Conservation (phyloP, 768 basidiomycete species). For the Lepiota brunneoincarnata region DNA sequence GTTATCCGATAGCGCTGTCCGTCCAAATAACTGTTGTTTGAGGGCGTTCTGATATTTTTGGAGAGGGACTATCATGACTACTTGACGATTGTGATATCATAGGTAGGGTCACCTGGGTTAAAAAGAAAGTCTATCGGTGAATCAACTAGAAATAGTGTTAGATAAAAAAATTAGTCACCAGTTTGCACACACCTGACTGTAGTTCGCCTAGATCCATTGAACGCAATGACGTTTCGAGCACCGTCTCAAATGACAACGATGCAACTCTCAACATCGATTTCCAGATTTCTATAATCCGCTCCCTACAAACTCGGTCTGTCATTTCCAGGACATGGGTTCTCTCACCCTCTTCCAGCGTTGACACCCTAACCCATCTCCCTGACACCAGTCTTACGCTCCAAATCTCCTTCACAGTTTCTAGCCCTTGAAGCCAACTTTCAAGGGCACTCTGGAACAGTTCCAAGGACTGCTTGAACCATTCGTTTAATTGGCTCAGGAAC, state of each 20-base stretch:
- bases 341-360: conserved; percentile 50
- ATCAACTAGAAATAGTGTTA: conserved; percentile 33
- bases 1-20: conserved; percentile 59
- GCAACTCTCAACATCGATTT: conserved; percentile 40
- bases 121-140: conserved; percentile 59
- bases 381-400: conserved; percentile 66
- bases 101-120: conserved; percentile 45
- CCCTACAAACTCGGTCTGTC: conserved; percentile 54
- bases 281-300: conserved; percentile 61
- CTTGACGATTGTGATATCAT: conserved; percentile 38
- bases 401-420: conserved; percentile 62
- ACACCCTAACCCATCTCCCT: conserved; percentile 42
- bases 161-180: not conserved
- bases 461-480: conserved; percentile 63
- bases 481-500: conserved; percentile 45
- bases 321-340: conserved; percentile 35
- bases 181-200: not conserved
- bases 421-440: conserved; percentile 53
- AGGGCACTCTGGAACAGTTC: conserved; percentile 42
- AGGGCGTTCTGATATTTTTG: conserved; percentile 60
- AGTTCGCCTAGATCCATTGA: conserved; percentile 14
- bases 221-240: conserved; percentile 37
- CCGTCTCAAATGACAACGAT: conserved; percentile 42
- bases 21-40: conserved; percentile 60
- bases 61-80: conserved; percentile 37